phyloP scores from a whole-genome alignment of 108 stramenopile genomes.

The Cyclotella baltica region DNA sequence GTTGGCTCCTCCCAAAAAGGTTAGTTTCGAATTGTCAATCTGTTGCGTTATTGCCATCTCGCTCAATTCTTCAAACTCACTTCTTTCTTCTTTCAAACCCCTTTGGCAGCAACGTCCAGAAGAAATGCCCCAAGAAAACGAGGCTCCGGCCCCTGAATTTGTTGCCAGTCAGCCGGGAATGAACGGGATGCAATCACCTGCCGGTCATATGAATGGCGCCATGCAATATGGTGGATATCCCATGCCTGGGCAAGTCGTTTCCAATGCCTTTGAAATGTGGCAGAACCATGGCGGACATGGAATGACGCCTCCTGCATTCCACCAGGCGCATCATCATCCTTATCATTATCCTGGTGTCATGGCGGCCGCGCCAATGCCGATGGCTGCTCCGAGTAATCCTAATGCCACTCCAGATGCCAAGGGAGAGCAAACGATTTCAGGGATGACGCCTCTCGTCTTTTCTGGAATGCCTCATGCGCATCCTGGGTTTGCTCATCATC shows the following conservation, averaged over 20 bases:
- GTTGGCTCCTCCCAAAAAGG: slow-evolving; percentile 13
- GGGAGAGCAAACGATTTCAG: slow-evolving; percentile 21
- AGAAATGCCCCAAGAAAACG: neutral
- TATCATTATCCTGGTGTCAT: neutral
- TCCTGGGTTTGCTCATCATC: slow-evolving; percentile 1
- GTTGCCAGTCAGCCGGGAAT: neutral
- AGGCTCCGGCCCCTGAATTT: neutral
- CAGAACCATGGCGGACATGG: neutral
- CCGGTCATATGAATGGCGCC: neutral
- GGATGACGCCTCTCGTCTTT: slow-evolving; percentile 43
- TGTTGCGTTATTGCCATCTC: no score
- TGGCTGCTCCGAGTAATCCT: neutral
- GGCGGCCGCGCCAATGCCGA: neutral
- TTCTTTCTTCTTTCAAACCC: neutral
- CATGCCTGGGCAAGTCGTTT: neutral
- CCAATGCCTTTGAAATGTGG: slow-evolving; percentile 11
- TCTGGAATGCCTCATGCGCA: neutral
- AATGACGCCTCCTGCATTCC: neutral
- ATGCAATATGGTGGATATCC: neutral
- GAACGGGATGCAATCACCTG: slow-evolving; percentile 3
- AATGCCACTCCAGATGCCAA: neutral
- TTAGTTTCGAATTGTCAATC: neutral
- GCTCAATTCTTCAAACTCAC: neutral
- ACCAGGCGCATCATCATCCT: neutral
- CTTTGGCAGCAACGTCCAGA: neutral